Base-by-base conservation (phyloP, 2,329 filamentous ascomycete species). In the Stagonosporopsis rhizophila region DNA sequence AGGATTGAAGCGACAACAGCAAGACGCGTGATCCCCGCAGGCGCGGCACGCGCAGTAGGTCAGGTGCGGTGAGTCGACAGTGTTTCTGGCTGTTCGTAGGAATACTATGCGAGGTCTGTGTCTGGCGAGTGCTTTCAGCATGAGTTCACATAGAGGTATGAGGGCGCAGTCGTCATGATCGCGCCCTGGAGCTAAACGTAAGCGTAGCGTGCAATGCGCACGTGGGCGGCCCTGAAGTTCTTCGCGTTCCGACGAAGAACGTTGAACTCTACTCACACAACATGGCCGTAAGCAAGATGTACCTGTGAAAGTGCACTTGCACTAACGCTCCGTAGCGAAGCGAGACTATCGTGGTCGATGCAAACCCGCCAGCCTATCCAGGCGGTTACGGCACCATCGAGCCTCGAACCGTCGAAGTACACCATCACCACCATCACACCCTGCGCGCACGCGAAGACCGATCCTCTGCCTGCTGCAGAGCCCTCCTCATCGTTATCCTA, bases 391-490 rank as follows among this genome's bases (percentile, higher is more conserved):
- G 63, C 35, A 55, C 56, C 44, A 58, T 67, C 27, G 46, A 45
- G 30, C 30, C 44, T 12, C 46, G 44, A 30, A 40, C 41, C 19
- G 35, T 50, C 56, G 62, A 66, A 35, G 64, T 68, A 6, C 62
- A 66, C 45, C 62, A 68, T 27, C 60, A 64, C 44, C 61, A 66
- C 44, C 62, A 65, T 22, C 56, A 65, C 47, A 52, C 59, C 7
- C 42, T 59, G 11, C 44, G 53, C 19, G 28, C 44, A 14, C 55
- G 60, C 34, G 30, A 56, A 28, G 30, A 40, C 14, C 56, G 52
- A 40, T 44, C 39, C 3, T 58, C 62, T 22, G 44, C 60, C 14
- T 66, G 48, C 50, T 65, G 55, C 39, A 59, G 65, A 41, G 37
- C 64, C 2, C 32, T 64, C 2, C 52, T 67, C 3, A 38, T 60